These are phyloP conservation scores for Scheffersomyces lignosus DNA, from an alignment of 805 yeast genomes.

Conservation along the genomic window DNA sequence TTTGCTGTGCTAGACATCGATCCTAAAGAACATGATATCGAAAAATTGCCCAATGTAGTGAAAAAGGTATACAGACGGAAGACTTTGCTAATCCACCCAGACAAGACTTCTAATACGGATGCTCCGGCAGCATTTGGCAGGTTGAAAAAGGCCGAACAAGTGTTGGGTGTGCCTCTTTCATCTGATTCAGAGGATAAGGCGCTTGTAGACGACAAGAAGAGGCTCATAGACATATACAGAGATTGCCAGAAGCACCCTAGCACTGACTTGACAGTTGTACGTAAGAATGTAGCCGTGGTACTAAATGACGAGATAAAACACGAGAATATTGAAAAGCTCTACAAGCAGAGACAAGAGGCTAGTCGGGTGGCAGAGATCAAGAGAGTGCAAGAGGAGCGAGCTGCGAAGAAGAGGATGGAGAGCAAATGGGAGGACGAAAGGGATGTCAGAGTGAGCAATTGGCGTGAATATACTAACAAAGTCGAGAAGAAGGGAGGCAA, in stretches of 20 bases:
- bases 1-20: slow-evolving; percentile 51
- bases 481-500: slow-evolving; percentile 48
- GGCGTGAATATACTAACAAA: slow-evolving; percentile 53
- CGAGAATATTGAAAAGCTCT: slow-evolving; percentile 25
- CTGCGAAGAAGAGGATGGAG: slow-evolving; percentile 41
- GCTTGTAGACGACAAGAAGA: slow-evolving; percentile 15
- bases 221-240: slow-evolving; percentile 31
- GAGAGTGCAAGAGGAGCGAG: slow-evolving; percentile 40
- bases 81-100: slow-evolving; percentile 70
- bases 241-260: slow-evolving; percentile 20
- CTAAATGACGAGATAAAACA: slow-evolving; percentile 39
- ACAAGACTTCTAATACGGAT: slow-evolving; percentile 52
- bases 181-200: slow-evolving; percentile 6
- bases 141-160: slow-evolving; percentile 53
- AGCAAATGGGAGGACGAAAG: slow-evolving; percentile 61
- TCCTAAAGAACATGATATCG: slow-evolving; percentile 32
- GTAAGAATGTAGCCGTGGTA: slow-evolving; percentile 43
- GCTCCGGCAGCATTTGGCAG: slow-evolving; percentile 67
- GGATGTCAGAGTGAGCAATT: slow-evolving; percentile 56
- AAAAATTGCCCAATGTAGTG: slow-evolving; percentile 38
- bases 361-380: slow-evolving; percentile 22
- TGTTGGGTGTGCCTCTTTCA: slow-evolving; percentile 19
- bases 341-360: slow-evolving; percentile 28
- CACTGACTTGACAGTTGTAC: slow-evolving; percentile 2
- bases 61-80: slow-evolving; percentile 54